Percentiles rank a stretch among this genome's conserved stretches.
Evolutionary conservation across 75 land plant genomes (phyloP).

Genomic region (Cryptomeria japonica): DNA sequence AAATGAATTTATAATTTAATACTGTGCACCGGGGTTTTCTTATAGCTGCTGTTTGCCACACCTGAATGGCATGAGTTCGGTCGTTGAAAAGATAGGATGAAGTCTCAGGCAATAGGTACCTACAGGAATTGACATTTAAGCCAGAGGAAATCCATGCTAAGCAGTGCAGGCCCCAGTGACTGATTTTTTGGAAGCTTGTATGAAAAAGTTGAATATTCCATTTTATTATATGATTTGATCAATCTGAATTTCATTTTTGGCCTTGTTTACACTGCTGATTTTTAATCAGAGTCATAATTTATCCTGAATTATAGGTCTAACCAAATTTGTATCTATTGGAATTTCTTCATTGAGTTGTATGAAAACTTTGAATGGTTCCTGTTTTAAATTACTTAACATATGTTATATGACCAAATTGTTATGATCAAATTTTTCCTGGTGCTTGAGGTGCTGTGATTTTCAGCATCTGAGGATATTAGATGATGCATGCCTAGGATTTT

Average conservation of each 20-base stretch:
- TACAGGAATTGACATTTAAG: neutral
- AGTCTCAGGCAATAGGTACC: neutral
- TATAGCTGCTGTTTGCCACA: neutral
- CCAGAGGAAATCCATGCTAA: neutral
- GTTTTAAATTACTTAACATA: neutral
- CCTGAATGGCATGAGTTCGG: neutral
- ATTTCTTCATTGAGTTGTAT: neutral
- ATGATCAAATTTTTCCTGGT: neutral
- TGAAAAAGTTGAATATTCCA: neutral
- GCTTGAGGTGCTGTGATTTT: neutral
- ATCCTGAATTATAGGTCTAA: neutral
- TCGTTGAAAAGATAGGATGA: neutral
- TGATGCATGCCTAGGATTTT: neutral
- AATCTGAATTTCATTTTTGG: neutral
- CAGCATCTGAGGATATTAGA: neutral
- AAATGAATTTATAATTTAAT: neutral
- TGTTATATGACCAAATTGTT: neutral
- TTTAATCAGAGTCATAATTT: neutral
- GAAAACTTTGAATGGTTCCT: neutral
- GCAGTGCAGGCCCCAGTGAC: neutral
- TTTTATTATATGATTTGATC: neutral
- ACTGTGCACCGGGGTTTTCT: neutral
- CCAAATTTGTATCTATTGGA: neutral
- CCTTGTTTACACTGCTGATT: neutral
- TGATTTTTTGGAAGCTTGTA: neutral